Conservation (phyloP, 768 basidiomycete species). For the Agaricus sinodeliciosus region DNA sequence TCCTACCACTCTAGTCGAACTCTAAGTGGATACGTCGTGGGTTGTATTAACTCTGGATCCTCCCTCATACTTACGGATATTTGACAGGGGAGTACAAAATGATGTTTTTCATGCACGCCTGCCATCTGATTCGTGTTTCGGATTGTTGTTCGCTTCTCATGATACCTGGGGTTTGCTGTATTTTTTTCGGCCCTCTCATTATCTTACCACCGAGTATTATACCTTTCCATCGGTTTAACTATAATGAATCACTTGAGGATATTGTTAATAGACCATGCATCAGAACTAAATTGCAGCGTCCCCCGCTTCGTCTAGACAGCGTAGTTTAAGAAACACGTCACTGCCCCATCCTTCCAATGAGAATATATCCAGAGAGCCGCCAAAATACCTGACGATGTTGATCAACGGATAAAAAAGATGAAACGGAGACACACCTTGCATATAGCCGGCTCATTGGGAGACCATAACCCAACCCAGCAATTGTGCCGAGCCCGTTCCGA, state of each 20-base stretch:
- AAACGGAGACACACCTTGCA: conserved; percentile 37
- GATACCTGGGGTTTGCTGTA: conserved; percentile 23
- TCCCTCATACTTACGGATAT: neutral
- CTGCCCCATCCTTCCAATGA: conserved; percentile 83
- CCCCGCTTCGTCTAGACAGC: conserved; percentile 43
- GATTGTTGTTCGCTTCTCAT: conserved; percentile 5
- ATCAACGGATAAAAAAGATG: neutral
- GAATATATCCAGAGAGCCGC: conserved; percentile 76
- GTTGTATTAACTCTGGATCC: conserved; percentile 18
- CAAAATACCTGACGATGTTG: conserved; percentile 54
- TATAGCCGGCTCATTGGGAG: conserved; percentile 76
- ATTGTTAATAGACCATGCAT: neutral
- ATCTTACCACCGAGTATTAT: conserved; percentile 25
- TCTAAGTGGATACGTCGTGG: conserved; percentile 62
- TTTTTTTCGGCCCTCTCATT: conserved; percentile 16
- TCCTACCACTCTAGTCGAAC: conserved; percentile 75
- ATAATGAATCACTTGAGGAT: conserved; percentile 18
- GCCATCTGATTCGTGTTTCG: conserved; percentile 9
- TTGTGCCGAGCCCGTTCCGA: conserved; percentile 80
- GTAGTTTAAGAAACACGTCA: conserved; percentile 43
- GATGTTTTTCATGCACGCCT: conserved; percentile 14
- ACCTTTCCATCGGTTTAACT: conserved; percentile 23
- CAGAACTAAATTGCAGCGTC: conserved; percentile 31
- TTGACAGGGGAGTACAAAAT: conserved; percentile 36
- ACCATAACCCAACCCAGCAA: conserved; percentile 86